Percentiles rank a stretch among this genome's conserved stretches.
These are phyloP conservation scores for Cladobotryum protrusum DNA, from an alignment of 2,329 filamentous ascomycete species.

Conservation along the genomic window DNA sequence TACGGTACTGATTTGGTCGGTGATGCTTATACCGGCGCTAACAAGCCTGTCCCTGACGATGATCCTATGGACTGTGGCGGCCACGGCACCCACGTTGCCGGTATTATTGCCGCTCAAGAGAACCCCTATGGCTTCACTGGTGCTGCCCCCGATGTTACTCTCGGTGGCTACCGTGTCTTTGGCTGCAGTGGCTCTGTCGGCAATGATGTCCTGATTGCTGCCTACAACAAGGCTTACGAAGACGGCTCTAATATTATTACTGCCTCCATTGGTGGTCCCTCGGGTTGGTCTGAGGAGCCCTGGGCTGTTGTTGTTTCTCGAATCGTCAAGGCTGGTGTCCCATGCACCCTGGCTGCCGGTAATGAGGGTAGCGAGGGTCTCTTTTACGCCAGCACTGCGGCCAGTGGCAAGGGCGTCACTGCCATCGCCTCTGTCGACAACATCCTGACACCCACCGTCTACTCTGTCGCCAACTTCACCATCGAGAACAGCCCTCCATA, in stretches of 20 bases:
- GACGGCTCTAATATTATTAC: conserved; percentile 34
- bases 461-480: conserved; percentile 30
- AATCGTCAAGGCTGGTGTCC: conserved; percentile 37
- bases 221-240: conserved; percentile 34
- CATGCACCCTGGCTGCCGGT: conserved; percentile 36
- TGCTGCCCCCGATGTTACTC: conserved; percentile 32
- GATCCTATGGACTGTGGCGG: conserved; percentile 35
- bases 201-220: conserved; percentile 34
- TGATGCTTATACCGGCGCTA: conserved; percentile 25
- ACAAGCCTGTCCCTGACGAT: conserved; percentile 26
- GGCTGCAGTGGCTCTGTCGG: conserved; percentile 25
- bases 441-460: conserved; percentile 30
- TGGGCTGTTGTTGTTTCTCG: conserved; percentile 34
- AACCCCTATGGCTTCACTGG: conserved; percentile 32
- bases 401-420: conserved; percentile 35
- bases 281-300: conserved; percentile 24
- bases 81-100: conserved; percentile 40
- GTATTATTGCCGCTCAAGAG: conserved; percentile 37
- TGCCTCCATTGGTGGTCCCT: conserved; percentile 27
- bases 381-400: conserved; percentile 33
- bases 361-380: conserved; percentile 38
- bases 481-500: conserved; percentile 28
- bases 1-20: conserved; percentile 39
- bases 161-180: conserved; percentile 34
- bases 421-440: conserved; percentile 40